Conservation (phyloP, 805 yeast genomes). For the Pichia scutulata region DNA sequence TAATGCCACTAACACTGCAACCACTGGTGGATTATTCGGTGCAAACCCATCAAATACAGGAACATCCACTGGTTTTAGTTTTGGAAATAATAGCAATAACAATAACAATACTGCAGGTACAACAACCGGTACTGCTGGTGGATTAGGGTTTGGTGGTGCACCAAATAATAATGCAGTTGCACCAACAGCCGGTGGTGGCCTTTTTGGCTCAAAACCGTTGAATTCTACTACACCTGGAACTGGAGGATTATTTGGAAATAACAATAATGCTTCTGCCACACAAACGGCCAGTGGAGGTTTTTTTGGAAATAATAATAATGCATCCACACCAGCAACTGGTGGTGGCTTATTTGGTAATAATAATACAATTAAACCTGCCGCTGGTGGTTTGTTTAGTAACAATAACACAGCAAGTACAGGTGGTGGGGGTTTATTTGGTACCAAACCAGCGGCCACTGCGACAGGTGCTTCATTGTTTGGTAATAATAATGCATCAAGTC, state of each 20-base stretch:
- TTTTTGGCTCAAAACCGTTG: constrained; percentile 21
- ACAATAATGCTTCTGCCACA: background rate
- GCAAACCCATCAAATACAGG: constrained; percentile 11
- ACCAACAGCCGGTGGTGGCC: constrained; percentile 18
- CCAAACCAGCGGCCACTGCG: constrained; percentile 5
- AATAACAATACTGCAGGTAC: constrained; percentile 3
- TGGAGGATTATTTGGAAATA: constrained; percentile 18
- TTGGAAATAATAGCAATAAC: constrained; percentile 22
- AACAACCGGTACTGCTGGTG: background rate
- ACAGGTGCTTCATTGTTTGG: constrained; percentile 12
- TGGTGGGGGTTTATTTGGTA: constrained; percentile 19
- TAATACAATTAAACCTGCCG: background rate
- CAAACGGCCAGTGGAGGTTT: background rate
- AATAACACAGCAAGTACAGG: constrained; percentile 8
- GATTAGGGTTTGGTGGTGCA: background rate
- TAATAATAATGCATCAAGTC: constrained; percentile 10
- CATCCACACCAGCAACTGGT: constrained; percentile 18
- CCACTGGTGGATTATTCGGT: constrained; percentile 18
- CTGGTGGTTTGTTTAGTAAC: constrained; percentile 18
- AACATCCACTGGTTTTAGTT: constrained; percentile 25
- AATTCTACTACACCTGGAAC: background rate
- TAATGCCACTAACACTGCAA: constrained; percentile 19
- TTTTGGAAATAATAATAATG: constrained; percentile 1
- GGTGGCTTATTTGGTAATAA: constrained; percentile 30
- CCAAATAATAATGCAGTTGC: background rate